Base-by-base conservation (phyloP, 768 basidiomycete species). In the Lentinula aciculospora region DNA sequence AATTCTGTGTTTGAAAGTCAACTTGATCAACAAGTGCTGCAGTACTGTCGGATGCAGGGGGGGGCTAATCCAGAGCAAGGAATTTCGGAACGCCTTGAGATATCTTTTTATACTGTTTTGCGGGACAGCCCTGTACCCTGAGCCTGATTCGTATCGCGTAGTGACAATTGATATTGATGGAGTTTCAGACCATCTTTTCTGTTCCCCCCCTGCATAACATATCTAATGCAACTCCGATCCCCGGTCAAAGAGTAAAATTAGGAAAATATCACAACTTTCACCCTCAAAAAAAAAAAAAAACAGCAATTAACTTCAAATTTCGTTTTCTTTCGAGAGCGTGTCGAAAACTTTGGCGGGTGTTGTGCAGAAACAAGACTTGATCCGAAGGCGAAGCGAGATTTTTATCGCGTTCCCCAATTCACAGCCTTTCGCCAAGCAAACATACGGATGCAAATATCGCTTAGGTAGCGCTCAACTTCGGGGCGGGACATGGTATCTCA, bases 21-120 rank as follows among this genome's bases (percentile, higher is more conserved):
- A 56, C 40, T 42, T 56, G 53, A 42, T 54, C 53, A 54, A 54
- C 53, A 54, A 54, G 53, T 40, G 32, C 40, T 47, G 27, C 54
- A 44, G 42, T 42, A 19, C 36, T 36, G 51, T 32, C 34, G 23
- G 34, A 19, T 39, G 23, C 27, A 12, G 21, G 9, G 17, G 53
- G 53, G 53, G 53, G 53, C 53, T 54, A 56, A 31, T n/a, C 40
- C 54, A 56, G 42, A 56, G 54, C 39, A 45, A 42, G 25, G 53
- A 54, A 3, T 50, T 32, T n/a, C n/a, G 15, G 21, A 19, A 34
- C n/a, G 49, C 19, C 28, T 10, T 27, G 31, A 6, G 29, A 8
- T 12, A 9, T 3, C 31, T 31, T 50, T 34, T 21, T 50, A 34
- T 28, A 28, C n/a, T 4, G 13, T 1, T 29, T 17, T 27, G 47